A percentile compares a stretch with the other conserved stretches of the same genome.
Conservation (phyloP, 2,329 filamentous ascomycete genomes). For the Lachnellula hyalina region DNA sequence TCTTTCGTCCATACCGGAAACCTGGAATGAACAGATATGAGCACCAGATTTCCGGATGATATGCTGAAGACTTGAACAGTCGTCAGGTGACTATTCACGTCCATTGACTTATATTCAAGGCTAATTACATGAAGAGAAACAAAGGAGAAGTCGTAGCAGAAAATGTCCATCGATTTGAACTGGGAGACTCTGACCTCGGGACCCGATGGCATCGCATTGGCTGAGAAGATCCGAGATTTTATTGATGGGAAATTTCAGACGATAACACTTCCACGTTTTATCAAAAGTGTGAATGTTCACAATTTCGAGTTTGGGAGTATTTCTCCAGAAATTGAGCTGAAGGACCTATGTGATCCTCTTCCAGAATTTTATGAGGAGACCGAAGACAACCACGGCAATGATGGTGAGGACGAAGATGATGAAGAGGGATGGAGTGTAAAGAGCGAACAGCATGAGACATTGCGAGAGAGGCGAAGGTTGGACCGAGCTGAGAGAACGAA, state of each 20-base stretch:
- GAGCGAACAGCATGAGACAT: conserved; percentile 15
- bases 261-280: conserved; percentile 86
- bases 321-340: conserved; percentile 81
- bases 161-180: conserved; percentile 96
- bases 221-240: conserved; percentile 83
- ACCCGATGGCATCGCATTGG: conserved; percentile 77
- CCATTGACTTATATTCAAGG: too few species aligned
- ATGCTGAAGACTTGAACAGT: too few species aligned
- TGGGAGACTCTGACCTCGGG: conserved; percentile 91
- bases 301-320: conserved; percentile 87
- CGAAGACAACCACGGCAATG: conserved; percentile 55
- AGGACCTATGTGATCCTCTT: conserved; percentile 93
- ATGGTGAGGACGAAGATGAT: conserved; percentile 45
- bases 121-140: too few species aligned
- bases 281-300: conserved; percentile 91
- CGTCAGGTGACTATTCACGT: too few species aligned
- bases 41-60: too few species aligned
- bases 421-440: conserved; percentile 30
- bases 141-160: not conserved
- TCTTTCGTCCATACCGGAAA: too few species aligned
- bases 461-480: conserved; percentile 33
- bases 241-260: conserved; percentile 95
- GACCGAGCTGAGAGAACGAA: conserved; percentile 33
- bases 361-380: conserved; percentile 94
- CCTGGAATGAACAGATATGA: too few species aligned